These are phyloP conservation scores for Penicillium sp. DNA, from an alignment of 2,329 filamentous ascomycete genomes.

Conservation along the genomic window DNA sequence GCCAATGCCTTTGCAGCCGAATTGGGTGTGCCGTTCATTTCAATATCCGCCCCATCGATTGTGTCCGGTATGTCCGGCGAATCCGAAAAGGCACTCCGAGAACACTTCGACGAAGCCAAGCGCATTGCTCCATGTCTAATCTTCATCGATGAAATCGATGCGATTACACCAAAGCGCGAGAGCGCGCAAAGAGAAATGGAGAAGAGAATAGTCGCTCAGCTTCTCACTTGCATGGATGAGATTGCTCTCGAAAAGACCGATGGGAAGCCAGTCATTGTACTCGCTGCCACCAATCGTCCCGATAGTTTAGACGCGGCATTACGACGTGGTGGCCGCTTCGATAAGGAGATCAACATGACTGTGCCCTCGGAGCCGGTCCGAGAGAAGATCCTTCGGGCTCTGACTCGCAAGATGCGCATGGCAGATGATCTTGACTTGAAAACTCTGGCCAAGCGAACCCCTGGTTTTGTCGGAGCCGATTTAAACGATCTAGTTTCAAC, in stretches of 20 bases:
- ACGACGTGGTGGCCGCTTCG: constrained; percentile 68
- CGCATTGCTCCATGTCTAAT: constrained; percentile 79
- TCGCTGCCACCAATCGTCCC: constrained; percentile 84
- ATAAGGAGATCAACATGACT: constrained; percentile 77
- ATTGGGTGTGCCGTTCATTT: constrained; percentile 69
- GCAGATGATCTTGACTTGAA: constrained; percentile 66
- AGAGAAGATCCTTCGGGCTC: constrained; percentile 67
- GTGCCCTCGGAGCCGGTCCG: constrained; percentile 76
- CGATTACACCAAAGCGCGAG: constrained; percentile 80
- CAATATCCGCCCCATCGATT: constrained; percentile 73
- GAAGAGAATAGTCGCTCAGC: constrained; percentile 74
- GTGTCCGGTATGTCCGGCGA: constrained; percentile 85
- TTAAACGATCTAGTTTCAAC: constrained; percentile 65
- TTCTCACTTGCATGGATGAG: constrained; percentile 80
- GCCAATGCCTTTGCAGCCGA: constrained; percentile 72
- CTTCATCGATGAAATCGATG: constrained; percentile 89
- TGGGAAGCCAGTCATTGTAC: constrained; percentile 74
- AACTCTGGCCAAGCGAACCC: constrained; percentile 72
- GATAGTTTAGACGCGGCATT: constrained; percentile 78
- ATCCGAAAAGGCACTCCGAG: constrained; percentile 77
- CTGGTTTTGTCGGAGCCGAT: constrained; percentile 90
- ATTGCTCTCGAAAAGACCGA: constrained; percentile 65
- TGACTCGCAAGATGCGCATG: constrained; percentile 62
- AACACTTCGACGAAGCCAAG: constrained; percentile 83
- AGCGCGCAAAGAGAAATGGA: constrained; percentile 83